These are phyloP conservation scores for Marchantia polymorpha DNA, from an alignment of 225 moss, liverwort and hornwort genomes.

Conservation along the genomic window DNA sequence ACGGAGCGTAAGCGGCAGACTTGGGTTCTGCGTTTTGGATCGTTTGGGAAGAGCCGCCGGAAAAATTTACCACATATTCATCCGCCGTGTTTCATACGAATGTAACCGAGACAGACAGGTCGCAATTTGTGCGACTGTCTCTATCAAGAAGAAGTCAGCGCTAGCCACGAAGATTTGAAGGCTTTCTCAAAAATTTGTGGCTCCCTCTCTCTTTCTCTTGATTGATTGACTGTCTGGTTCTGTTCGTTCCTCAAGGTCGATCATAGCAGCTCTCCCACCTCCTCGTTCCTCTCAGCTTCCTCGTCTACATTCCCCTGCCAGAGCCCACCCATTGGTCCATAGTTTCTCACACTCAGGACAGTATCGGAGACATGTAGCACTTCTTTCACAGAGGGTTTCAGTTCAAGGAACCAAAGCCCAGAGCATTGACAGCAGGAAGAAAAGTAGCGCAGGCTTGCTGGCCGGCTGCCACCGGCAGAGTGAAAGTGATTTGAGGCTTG, in stretches of 20 bases:
- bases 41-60: background rate
- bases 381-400: too few species aligned
- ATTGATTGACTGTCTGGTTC: background rate
- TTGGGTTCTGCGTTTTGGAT: background rate
- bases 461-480: too few species aligned
- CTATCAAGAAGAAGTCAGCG: slow-evolving; percentile 10
- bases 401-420: too few species aligned
- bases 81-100: background rate
- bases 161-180: slow-evolving; percentile 3
- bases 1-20: background rate
- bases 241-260: background rate
- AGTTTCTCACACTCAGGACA: too few species aligned
- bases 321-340: too few species aligned
- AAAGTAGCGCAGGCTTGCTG: too few species aligned
- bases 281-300: background rate
- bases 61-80: background rate
- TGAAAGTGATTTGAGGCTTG: too few species aligned
- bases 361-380: too few species aligned
- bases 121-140: slow-evolving; percentile 2
- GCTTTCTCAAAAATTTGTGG: background rate
- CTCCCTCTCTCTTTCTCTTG: background rate
- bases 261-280: background rate
- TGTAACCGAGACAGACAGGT: background rate
- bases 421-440: too few species aligned
- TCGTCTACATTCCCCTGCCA: too few species aligned